Conservation (phyloP, 345 rosid species). For the Clausena lansium region DNA sequence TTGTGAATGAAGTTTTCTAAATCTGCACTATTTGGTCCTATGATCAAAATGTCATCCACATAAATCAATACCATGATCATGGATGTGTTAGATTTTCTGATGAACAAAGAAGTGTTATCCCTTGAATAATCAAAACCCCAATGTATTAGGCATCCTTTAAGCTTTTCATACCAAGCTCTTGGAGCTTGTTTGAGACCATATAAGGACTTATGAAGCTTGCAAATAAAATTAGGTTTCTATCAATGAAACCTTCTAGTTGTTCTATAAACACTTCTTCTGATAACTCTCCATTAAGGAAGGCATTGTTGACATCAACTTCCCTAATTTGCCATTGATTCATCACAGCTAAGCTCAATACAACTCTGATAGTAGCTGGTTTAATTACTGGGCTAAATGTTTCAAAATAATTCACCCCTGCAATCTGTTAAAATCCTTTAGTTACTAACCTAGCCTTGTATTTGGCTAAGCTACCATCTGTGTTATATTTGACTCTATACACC, state of each 20-base stretch:
- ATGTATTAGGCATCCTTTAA: too few species aligned
- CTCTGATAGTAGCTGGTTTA: neutral
- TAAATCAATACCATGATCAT: too few species aligned
- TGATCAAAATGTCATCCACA: too few species aligned
- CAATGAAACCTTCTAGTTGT: neutral
- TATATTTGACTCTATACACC: neutral
- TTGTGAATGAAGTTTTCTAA: neutral
- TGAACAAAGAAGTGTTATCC: too few species aligned
- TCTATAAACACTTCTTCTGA: neutral
- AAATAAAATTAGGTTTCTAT: neutral
- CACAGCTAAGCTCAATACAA: neutral
- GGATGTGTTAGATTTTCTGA: too few species aligned
- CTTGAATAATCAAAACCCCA: too few species aligned
- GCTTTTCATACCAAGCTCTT: neutral
- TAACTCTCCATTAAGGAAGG: neutral
- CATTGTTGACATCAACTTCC: neutral
- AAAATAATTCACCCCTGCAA: neutral
- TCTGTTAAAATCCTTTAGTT: neutral
- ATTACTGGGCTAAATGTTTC: neutral
- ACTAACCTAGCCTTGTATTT: neutral
- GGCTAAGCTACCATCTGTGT: neutral
- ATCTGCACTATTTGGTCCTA: too few species aligned
- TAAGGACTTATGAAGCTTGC: neutral
- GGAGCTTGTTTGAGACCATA: neutral
- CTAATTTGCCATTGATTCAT: neutral